phyloP scores from a whole-genome alignment of 139 green algal species.

The Tetraselmis striata region DNA sequence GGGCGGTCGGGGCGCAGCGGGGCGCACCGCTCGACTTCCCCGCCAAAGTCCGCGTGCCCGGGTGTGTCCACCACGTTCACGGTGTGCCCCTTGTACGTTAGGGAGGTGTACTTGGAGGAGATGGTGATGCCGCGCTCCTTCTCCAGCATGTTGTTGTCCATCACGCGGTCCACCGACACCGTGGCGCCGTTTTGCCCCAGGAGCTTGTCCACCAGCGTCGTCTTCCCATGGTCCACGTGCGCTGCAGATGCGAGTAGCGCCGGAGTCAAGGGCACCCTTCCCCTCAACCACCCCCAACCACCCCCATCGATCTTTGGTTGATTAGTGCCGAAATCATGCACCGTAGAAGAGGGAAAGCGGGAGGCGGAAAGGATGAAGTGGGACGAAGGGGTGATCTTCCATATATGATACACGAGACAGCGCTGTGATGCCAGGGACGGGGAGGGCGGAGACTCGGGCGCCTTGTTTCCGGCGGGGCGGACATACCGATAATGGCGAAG shows the following conservation, averaged over 20 bases:
- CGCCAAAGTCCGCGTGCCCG: slow-evolving; percentile 88
- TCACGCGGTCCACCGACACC: slow-evolving; percentile 47
- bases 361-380: no score
- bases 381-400: no score
- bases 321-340: no score
- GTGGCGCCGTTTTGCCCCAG: slow-evolving; percentile 42
- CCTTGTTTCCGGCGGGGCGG: not conserved
- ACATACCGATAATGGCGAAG: slow-evolving; percentile 70
- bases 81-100: slow-evolving; percentile 39
- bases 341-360: no score
- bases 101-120: slow-evolving; percentile 68
- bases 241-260: no score
- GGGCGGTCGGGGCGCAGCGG: not conserved
- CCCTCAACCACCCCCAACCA: no score
- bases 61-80: slow-evolving; percentile 90
- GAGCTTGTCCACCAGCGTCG: slow-evolving; percentile 71
- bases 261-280: no score
- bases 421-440: no score
- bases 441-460: no score
- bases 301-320: no score
- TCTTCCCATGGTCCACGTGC: slow-evolving; percentile 94
- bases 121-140: slow-evolving; percentile 88
- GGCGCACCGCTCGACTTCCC: slow-evolving; percentile 77
- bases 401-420: no score
- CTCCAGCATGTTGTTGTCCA: slow-evolving; percentile 80